Base-by-base conservation (phyloP, 2,329 filamentous ascomycete species). In the Trichophaea hybrida region DNA sequence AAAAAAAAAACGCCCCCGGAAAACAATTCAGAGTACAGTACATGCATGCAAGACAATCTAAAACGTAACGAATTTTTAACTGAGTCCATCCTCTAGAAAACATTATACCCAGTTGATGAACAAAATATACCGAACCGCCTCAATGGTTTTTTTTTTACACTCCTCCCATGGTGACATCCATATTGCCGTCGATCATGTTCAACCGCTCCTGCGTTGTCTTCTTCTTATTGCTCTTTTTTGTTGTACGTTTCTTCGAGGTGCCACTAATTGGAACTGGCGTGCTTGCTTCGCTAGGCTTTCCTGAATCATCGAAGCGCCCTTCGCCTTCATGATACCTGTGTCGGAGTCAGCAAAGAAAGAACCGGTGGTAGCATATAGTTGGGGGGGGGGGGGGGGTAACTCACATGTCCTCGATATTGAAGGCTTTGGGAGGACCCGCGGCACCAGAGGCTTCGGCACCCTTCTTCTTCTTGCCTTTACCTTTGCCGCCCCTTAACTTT, bases 271-370 rank as follows among this genome's bases (percentile, higher is more conserved):
- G 12, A 6, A 24, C 24, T 31, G 61, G 56, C 1, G 93, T 96
- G 2, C 87, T 88, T 0, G 89, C 83, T 38, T 90, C 93, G 2
- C 87, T 94, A 31, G 82, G 81, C 70, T 94, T 93, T 67, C 84
- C 85, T 68, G 80, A 84, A 71, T 94, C 89, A 68, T 97, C 91
- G 73, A 98, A 98, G 71, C 95, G 83, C 61, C 93, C 93, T 78
- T 98, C 93, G 95, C 93, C 93, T 79, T 98, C 93, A 72, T 98
- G 93, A 75, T 98, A 98, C 87, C 98, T 89, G 71, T 96, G 31
- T 13, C 91, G 13, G 6, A 4, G 57, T 59, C 37, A 59, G 57
- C 35, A 33, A 55, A 13, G 2, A 35, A 58, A n/a, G 17, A 56
- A 54, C 24, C 3, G 3, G 24, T 24, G 24, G 13, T 49, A 37